phyloP scores from a whole-genome alignment of 1,284 basidiomycete genomes.

The Tremellales sp. region DNA sequence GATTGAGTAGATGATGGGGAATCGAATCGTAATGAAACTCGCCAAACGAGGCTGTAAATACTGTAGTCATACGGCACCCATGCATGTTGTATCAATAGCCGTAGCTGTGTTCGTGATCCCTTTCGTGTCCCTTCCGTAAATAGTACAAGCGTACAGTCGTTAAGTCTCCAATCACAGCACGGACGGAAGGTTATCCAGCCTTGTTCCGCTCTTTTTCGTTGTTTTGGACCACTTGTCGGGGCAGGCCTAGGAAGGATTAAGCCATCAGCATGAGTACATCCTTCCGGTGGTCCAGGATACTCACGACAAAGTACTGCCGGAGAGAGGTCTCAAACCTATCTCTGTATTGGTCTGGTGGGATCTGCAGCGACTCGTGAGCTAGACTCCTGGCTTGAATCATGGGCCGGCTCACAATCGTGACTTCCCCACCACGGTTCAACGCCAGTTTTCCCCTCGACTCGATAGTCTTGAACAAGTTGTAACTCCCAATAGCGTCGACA shows the following conservation, averaged over 20 bases:
- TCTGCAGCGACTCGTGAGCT: slow-evolving; percentile 15
- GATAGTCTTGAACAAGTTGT: slow-evolving; percentile 36
- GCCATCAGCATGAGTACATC: background rate
- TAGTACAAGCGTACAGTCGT: too few species aligned
- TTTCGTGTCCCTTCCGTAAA: too few species aligned
- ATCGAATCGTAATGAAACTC: too few species aligned
- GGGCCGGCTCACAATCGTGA: slow-evolving; percentile 30
- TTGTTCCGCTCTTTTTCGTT: background rate
- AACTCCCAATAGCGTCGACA: slow-evolving; percentile 68
- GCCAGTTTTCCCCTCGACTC: slow-evolving; percentile 34
- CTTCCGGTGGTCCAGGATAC: background rate
- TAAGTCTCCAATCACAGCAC: too few species aligned
- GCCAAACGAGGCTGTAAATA: too few species aligned
- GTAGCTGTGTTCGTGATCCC: too few species aligned
- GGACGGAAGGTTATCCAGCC: too few species aligned
- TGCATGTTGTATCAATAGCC: too few species aligned
- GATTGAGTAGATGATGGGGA: too few species aligned
- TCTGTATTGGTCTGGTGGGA: slow-evolving; percentile 38
- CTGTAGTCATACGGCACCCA: too few species aligned
- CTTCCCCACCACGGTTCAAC: slow-evolving; percentile 33
- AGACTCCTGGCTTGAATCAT: background rate
- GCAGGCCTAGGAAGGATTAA: slow-evolving; percentile 20
- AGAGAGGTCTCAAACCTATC: slow-evolving; percentile 35
- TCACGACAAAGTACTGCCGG: slow-evolving; percentile 32
- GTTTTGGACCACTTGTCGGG: slow-evolving; percentile 37